Conservation (phyloP, 352 stramenopile species). For the Globisporangium cystogenes region DNA sequence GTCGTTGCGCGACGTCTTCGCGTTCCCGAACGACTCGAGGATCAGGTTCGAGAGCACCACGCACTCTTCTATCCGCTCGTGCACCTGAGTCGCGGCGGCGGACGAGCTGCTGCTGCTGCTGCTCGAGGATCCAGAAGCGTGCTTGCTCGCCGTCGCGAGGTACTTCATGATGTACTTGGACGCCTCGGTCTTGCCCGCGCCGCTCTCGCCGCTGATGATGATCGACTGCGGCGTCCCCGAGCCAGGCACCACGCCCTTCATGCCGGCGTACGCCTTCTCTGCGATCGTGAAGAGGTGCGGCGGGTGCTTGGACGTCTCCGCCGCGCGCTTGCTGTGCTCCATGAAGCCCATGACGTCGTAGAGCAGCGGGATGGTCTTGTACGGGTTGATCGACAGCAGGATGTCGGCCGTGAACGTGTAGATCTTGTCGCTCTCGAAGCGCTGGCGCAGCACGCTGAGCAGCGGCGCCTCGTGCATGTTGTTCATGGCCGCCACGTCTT, state of each 20-base stretch:
- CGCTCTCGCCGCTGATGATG: conserved; percentile 91
- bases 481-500: conserved; percentile 87
- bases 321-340: conserved; percentile 28
- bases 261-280: conserved; percentile 64
- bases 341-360: conserved; percentile 81
- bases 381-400: conserved; percentile 80
- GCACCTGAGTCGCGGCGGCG: conserved; percentile 22
- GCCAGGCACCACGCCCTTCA: conserved; percentile 55
- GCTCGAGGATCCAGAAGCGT: conserved; percentile 13
- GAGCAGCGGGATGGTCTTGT: conserved; percentile 82
- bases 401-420: conserved; percentile 87
- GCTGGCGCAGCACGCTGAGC: conserved; percentile 69
- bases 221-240: conserved; percentile 86
- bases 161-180: conserved; percentile 93
- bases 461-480: conserved; percentile 87
- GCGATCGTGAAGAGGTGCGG: conserved; percentile 82
- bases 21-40: conserved; percentile 83
- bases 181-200: conserved; percentile 92
- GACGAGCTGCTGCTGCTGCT: conserved; percentile 4
- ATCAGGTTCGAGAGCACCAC: conserved; percentile 81
- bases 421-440: conserved; percentile 77
- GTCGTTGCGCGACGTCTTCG: conserved; percentile 83
- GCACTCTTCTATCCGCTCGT: conserved; percentile 80
- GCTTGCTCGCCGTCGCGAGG: conserved; percentile 69
- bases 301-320: conserved; percentile 21